Conservation (phyloP, 2,329 filamentous ascomycete genomes). For the Nigrograna mackinnonii region DNA sequence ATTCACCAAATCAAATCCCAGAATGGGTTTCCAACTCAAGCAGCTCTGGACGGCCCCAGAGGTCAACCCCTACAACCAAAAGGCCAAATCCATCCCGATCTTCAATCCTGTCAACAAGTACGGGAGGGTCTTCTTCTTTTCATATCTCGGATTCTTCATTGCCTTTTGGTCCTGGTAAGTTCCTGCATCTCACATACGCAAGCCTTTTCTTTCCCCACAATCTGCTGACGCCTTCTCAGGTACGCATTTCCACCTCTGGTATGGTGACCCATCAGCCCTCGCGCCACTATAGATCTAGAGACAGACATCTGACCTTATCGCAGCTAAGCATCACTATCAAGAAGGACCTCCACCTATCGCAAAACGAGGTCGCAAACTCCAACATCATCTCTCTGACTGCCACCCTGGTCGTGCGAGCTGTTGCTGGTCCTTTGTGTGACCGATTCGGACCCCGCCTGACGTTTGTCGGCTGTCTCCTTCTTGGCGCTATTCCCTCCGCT, state of each 20-base stretch:
- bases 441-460: slow-evolving; percentile 78
- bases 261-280: slow-evolving; percentile 25
- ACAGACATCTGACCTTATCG: slow-evolving; percentile 47
- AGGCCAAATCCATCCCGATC: slow-evolving; percentile 78
- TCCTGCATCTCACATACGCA: slow-evolving; percentile 6
- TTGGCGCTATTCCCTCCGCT: slow-evolving; percentile 79
- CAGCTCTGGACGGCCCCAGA: slow-evolving; percentile 60
- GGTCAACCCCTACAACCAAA: slow-evolving; percentile 82
- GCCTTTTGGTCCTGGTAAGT: slow-evolving; percentile 79
- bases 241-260: slow-evolving; percentile 89
- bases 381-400: slow-evolving; percentile 77
- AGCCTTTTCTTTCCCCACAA: neutral
- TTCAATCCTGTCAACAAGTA: slow-evolving; percentile 80
- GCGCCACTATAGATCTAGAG: slow-evolving; percentile 4
- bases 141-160: slow-evolving; percentile 83
- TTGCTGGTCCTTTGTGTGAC: slow-evolving; percentile 85
- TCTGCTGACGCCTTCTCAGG: slow-evolving; percentile 48
- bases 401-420: slow-evolving; percentile 70
- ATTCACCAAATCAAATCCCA: too few species aligned
- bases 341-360: slow-evolving; percentile 72
- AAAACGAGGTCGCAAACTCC: slow-evolving; percentile 78
- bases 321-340: slow-evolving; percentile 66
- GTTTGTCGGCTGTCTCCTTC: slow-evolving; percentile 76
- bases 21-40: slow-evolving; percentile 40
- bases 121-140: slow-evolving; percentile 88